Evolutionary conservation across 257 asterid species (phyloP).

Genomic region (Scutellaria minor): DNA sequence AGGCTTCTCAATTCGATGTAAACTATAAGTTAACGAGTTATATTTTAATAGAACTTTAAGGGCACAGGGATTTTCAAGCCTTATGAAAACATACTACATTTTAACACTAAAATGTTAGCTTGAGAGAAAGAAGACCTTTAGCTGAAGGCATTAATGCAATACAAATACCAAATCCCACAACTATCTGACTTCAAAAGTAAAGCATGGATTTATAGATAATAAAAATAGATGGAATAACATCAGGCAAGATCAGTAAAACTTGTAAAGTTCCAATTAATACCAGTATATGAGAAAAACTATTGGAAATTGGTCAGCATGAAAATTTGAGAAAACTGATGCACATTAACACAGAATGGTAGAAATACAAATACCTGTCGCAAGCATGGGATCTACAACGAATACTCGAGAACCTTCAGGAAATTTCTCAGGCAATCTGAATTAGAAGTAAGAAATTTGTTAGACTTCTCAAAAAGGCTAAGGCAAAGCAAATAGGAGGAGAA

Average conservation of each 20-base stretch:
- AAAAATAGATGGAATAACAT: neutral
- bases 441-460: conserved; percentile 25
- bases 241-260: neutral
- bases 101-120: conserved; percentile 6
- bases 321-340: neutral
- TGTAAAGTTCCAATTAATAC: conserved; percentile 8
- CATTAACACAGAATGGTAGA: neutral
- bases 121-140: conserved; percentile 12
- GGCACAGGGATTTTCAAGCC: neutral
- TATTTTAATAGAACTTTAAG: no score
- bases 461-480: conserved; percentile 16
- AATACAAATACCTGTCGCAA: conserved; percentile 78
- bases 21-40: neutral
- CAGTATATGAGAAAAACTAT: neutral
- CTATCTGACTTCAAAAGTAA: neutral
- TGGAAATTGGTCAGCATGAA: neutral
- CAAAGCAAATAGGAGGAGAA: conserved; percentile 23
- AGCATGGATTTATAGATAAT: neutral
- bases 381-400: conserved; percentile 93
- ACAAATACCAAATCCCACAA: neutral
- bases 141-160: conserved; percentile 9
- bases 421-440: conserved; percentile 79
- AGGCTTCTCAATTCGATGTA: neutral
- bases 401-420: conserved; percentile 88
- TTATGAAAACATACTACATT: neutral